Percentiles rank a stretch among this genome's conserved stretches.
phyloP scores from a whole-genome alignment of 2,329 filamentous ascomycete species.

The Alternaria postmessia region DNA sequence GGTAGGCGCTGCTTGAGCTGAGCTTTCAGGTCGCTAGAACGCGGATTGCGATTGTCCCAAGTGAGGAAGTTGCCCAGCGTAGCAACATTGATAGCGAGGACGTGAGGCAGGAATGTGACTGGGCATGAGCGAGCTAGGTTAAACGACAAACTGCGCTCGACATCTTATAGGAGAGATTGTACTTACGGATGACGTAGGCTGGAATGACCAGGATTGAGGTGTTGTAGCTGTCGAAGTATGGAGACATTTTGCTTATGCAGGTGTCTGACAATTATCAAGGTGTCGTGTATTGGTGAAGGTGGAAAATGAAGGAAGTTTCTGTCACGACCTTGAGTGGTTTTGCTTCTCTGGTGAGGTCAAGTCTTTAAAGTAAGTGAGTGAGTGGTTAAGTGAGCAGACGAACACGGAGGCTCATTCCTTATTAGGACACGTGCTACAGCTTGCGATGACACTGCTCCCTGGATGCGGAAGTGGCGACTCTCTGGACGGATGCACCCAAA shows the following conservation, averaged over 20 bases:
- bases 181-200: slow-evolving; percentile 49
- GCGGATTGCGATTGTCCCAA: too few relatives aligned
- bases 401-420: neutral
- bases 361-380: too few relatives aligned
- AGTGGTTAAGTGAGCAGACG: neutral
- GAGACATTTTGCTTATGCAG: slow-evolving; percentile 18
- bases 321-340: neutral
- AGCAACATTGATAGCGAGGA: too few relatives aligned
- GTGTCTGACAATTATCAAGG: neutral
- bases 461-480: neutral
- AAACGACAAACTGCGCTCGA: neutral
- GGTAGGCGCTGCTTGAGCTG: slow-evolving; percentile 50
- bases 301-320: neutral
- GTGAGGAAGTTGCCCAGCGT: too few relatives aligned
- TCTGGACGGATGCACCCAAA: neutral
- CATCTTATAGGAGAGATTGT: neutral
- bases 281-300: neutral
- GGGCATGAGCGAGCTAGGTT: neutral
- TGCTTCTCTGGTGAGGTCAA: neutral
- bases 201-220: slow-evolving; percentile 56
- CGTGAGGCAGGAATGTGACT: too few relatives aligned
- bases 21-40: slow-evolving; percentile 39
- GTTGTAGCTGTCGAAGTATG: slow-evolving; percentile 40
- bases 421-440: neutral
- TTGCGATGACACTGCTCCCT: neutral